Base-by-base conservation (phyloP, 1,284 basidiomycete species). In the Inonotus obliquus region DNA sequence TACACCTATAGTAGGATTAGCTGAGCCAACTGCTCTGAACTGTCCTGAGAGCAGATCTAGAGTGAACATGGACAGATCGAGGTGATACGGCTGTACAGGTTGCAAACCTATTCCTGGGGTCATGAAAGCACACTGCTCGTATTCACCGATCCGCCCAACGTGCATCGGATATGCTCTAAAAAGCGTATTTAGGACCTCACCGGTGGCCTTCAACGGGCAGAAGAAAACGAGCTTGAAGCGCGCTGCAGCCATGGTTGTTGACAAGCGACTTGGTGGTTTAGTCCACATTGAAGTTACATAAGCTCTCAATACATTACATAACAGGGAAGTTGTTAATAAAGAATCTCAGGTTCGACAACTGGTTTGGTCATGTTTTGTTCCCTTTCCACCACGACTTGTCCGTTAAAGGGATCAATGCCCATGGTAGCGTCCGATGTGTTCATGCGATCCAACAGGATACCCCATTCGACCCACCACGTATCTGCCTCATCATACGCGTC, bases 91-190 rank as follows among this genome's bases (percentile, higher is more conserved):
- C 17, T 17, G 21, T 49, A 41, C 14, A 3, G 25, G 9, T 14
- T 65, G 32, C 41, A 21, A 4, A 81, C 82, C 83, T 53, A 72
- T 77, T 61, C 84, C 81, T n/a, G 71, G 74, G 17, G 77, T 73
- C 37, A 81, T 69, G 69, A 84, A 84, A n/a, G 82, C 82, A 64
- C 77, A 81, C 49, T 76, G 73, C 47, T 79, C 74, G 67, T 84
- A 83, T 25, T 79, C 70, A 41, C 81, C 81, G 39, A 82, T 78
- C 61, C 76, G 78, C 25, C 81, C 82, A 13, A 82, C 69, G 39
- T 74, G 66, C 35, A 75, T 67, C 5, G 81, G 79, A 63, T 75
- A 78, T 52, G 70, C 74, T 29, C 67, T 56, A 69, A 83, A 82
- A 5, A 83, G 69, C 58, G 77, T 75, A 47, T 74, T 68, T 27